Evolutionary conservation across 129 eudicot species (phyloP).

Genomic region (Oenanthe sinensis): DNA sequence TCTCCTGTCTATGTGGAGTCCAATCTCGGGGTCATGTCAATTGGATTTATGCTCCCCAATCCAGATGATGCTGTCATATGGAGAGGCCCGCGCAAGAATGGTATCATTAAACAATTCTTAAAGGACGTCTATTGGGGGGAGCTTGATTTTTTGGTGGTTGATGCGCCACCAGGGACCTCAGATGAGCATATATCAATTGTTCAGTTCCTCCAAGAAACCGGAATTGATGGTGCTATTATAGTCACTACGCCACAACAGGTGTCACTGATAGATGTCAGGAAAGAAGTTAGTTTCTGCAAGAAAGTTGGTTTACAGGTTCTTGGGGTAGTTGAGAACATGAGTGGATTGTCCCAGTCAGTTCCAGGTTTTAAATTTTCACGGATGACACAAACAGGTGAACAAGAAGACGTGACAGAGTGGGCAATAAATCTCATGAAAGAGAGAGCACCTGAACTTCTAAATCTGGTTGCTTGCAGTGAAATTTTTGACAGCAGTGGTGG

Average conservation of each 20-base stretch:
- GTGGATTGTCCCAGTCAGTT: slow-evolving; percentile 59
- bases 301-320: slow-evolving; percentile 71
- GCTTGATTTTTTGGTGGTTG: slow-evolving; percentile 78
- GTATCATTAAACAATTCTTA: slow-evolving; percentile 70
- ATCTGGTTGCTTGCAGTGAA: slow-evolving; percentile 51
- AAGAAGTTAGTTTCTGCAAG: slow-evolving; percentile 79
- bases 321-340: slow-evolving; percentile 94
- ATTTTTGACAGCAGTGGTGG: slow-evolving; percentile 88
- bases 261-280: slow-evolving; percentile 78
- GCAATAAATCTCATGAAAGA: slow-evolving; percentile 38
- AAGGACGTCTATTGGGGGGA: slow-evolving; percentile 92
- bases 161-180: slow-evolving; percentile 93
- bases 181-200: slow-evolving; percentile 85
- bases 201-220: slow-evolving; percentile 71
- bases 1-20: slow-evolving; percentile 86
- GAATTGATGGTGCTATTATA: slow-evolving; percentile 79
- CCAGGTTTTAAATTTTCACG: slow-evolving; percentile 46
- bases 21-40: slow-evolving; percentile 88
- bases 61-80: slow-evolving; percentile 85
- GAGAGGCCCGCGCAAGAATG: slow-evolving; percentile 92
- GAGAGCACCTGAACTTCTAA: slow-evolving; percentile 61
- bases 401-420: slow-evolving; percentile 53
- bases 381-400: slow-evolving; percentile 38
- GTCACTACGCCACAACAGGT: slow-evolving; percentile 96
- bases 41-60: slow-evolving; percentile 88